Evolutionary conservation across 208 protist species (phyloP).

Genomic region (Leptomonas pyrrhocoris): DNA sequence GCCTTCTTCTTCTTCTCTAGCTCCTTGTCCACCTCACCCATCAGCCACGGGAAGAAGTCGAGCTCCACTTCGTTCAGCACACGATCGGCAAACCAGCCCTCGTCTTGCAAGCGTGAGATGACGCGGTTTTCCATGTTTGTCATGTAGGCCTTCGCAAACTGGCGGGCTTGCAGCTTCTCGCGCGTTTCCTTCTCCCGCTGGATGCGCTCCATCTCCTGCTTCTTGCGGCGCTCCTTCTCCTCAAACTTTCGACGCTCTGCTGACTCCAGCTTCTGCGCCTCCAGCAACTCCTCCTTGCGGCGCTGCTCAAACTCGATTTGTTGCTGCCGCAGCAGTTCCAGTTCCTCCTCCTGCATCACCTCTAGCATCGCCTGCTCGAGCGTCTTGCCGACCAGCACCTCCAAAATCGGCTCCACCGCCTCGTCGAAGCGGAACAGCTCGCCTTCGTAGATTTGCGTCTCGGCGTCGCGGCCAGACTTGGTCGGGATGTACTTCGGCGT

Average conservation of each 20-base stretch:
- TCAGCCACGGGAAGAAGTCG: constrained; percentile 95
- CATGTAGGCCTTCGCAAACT: constrained; percentile 94
- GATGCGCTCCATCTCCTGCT: constrained; percentile 93
- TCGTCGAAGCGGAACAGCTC: constrained; percentile 98
- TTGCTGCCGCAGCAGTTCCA: constrained; percentile 92
- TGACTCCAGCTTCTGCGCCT: constrained; percentile 95
- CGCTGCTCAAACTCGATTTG: constrained; percentile 96
- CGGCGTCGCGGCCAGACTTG: constrained; percentile 94
- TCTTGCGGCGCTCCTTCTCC: constrained; percentile 95
- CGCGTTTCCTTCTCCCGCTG: constrained; percentile 87
- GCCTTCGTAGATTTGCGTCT: constrained; percentile 96
- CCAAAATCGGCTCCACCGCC: constrained; percentile 96
- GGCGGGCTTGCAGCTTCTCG: constrained; percentile 93
- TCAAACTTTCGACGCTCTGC: constrained; percentile 94
- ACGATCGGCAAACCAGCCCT: constrained; percentile 96
- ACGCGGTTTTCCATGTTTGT: constrained; percentile 92
- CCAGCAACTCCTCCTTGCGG: constrained; percentile 95
- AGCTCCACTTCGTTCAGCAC: constrained; percentile 94
- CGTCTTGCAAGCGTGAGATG: constrained; percentile 90
- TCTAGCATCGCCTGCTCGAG: constrained; percentile 98
- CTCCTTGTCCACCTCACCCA: constrained; percentile 79
- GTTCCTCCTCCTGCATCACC: constrained; percentile 98
- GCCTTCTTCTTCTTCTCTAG: constrained; percentile 87
- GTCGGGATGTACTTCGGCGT: constrained; percentile 94
- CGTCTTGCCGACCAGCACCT: constrained; percentile 97